phyloP scores from a whole-genome alignment of 129 eudicot genomes.

The Glebionis coronaria region DNA sequence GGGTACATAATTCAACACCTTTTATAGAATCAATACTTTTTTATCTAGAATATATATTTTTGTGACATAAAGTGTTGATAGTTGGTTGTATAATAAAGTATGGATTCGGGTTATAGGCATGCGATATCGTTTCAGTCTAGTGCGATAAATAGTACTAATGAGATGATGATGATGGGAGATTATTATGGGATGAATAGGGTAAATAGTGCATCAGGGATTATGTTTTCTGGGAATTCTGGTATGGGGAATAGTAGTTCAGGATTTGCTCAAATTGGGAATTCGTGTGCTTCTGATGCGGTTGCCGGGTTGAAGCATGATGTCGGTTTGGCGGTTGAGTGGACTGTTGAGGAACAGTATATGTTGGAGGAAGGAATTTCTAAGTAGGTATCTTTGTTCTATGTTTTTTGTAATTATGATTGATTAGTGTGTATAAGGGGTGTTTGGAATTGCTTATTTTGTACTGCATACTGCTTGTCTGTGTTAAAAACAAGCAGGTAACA shows the following conservation, averaged over 20 bases:
- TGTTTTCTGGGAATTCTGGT: constrained; percentile 39
- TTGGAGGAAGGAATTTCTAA: constrained; percentile 81
- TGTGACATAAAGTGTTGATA: constrained; percentile 7
- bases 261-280: constrained; percentile 29
- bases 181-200: constrained; percentile 28
- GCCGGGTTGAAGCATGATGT: constrained; percentile 72
- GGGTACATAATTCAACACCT: constrained; percentile 27
- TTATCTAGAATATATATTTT: constrained; percentile 20
- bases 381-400: constrained; percentile 51
- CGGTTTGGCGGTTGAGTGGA: constrained; percentile 81
- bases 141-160: constrained; percentile 39
- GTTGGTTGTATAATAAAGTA: constrained; percentile 18
- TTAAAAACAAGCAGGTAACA: too few species aligned
- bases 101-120: constrained; percentile 47
- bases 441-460: background rate
- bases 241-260: constrained; percentile 33
- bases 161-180: constrained; percentile 50
- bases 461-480: too few species aligned
- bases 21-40: constrained; percentile 23
- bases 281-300: constrained; percentile 50
- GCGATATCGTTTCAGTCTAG: constrained; percentile 48
- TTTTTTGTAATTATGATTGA: constrained; percentile 12
- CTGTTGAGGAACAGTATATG: constrained; percentile 72
- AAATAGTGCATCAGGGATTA: constrained; percentile 23
- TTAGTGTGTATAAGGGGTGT: background rate